Evolutionary conservation across 768 basidiomycete genomes (phyloP).

Genomic region (Rhizopogon vinicolor): DNA sequence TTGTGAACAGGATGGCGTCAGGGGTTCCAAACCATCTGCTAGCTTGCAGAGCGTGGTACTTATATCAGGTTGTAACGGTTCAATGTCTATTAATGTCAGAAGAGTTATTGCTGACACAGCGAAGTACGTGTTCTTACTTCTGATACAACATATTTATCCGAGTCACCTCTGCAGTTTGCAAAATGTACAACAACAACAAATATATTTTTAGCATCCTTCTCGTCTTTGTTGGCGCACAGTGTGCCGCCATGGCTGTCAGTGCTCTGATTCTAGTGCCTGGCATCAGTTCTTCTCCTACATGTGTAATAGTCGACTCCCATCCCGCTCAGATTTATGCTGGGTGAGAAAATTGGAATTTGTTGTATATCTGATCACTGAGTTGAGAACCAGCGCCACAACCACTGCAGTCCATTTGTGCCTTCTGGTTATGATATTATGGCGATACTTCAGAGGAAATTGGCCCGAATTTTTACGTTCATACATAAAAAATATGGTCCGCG

Average conservation of each 20-base stretch:
- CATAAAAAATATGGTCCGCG: slow-evolving; percentile 2
- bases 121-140: slow-evolving; percentile 9
- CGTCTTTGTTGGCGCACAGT: slow-evolving; percentile 6
- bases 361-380: neutral
- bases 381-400: slow-evolving; percentile 10
- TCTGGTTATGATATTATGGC: slow-evolving; percentile 16
- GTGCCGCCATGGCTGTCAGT: slow-evolving; percentile 14
- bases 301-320: slow-evolving; percentile 8
- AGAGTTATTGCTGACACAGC: slow-evolving; percentile 11
- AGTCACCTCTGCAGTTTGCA: slow-evolving; percentile 8
- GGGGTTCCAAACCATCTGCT: slow-evolving; percentile 3
- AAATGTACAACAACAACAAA: slow-evolving; percentile 9
- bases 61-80: slow-evolving; percentile 9
- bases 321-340: slow-evolving; percentile 14
- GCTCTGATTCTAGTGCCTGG: slow-evolving; percentile 7
- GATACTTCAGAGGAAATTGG: slow-evolving; percentile 3
- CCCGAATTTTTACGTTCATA: neutral
- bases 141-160: neutral
- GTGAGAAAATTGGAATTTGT: slow-evolving; percentile 1
- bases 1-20: slow-evolving; percentile 14
- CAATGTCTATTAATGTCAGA: slow-evolving; percentile 12
- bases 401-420: slow-evolving; percentile 10
- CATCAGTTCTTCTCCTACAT: slow-evolving; percentile 10
- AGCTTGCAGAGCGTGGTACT: slow-evolving; percentile 14
- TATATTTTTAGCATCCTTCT: slow-evolving; percentile 8